These are phyloP conservation scores for Diplodia seriata DNA, from an alignment of 2,329 filamentous ascomycete species.

Conservation along the genomic window DNA sequence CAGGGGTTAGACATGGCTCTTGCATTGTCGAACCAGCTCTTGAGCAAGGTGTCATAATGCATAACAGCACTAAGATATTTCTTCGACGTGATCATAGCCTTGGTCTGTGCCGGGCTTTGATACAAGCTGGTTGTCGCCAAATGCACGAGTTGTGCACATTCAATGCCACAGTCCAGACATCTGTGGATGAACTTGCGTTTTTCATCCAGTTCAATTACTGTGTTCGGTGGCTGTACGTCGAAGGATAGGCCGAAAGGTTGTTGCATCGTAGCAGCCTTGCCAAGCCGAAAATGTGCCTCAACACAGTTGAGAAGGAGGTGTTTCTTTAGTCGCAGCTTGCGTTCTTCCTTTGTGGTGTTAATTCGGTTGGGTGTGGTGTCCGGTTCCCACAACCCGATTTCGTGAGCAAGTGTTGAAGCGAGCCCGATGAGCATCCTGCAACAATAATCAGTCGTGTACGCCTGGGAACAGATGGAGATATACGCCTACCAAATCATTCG, in stretches of 20 bases:
- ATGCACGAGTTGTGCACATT: not conserved
- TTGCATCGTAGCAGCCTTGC: constrained; percentile 7
- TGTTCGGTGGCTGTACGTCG: constrained; percentile 3
- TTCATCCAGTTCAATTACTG: constrained; percentile 11
- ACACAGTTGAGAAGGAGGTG: constrained; percentile 8
- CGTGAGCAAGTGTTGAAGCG: constrained; percentile 9
- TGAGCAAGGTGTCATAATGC: constrained; percentile 15
- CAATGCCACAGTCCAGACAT: not conserved
- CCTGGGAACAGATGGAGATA: no score
- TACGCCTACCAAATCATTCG: constrained; percentile 21
- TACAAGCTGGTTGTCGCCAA: constrained; percentile 20
- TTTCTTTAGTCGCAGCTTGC: constrained; percentile 17
- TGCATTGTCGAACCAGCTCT: constrained; percentile 4
- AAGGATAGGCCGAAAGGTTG: constrained; percentile 26
- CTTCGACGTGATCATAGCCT: constrained; percentile 15
- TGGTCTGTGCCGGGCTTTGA: constrained; percentile 15
- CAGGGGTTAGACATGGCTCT: not conserved
- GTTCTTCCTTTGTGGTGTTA: constrained; percentile 2
- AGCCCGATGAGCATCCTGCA: constrained; percentile 26
- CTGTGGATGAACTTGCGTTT: not conserved
- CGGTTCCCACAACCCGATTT: constrained; percentile 22
- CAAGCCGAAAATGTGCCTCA: constrained; percentile 16
- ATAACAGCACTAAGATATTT: constrained; percentile 8
- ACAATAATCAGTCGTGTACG: not conserved
- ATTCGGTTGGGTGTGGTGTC: constrained; percentile 4